Evolutionary conservation across 495 filamentous ascomycete species (phyloP).

Genomic region (Trichoderma asperelloides): DNA sequence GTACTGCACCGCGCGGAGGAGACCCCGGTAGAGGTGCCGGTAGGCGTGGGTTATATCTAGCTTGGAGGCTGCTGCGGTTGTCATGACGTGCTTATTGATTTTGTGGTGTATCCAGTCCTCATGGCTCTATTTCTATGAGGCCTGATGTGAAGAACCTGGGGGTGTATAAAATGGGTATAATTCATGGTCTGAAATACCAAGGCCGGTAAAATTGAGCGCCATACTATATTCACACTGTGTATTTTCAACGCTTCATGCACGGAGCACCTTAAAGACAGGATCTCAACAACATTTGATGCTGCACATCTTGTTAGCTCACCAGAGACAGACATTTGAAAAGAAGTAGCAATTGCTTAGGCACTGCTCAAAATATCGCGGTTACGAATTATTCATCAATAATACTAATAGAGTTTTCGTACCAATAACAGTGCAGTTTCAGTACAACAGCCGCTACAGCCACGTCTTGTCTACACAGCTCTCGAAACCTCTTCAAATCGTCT

Average conservation of each 20-base stretch:
- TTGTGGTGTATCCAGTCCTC: not conserved
- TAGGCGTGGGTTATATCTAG: conserved; percentile 62
- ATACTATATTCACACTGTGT: not conserved
- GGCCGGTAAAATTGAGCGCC: not conserved
- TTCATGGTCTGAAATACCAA: not conserved
- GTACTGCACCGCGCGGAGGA: conserved; percentile 71
- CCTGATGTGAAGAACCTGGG: not conserved
- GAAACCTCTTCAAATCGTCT: not conserved
- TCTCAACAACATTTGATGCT: not conserved
- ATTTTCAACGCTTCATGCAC: not conserved
- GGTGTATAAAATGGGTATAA: not conserved
- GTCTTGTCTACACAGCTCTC: not conserved
- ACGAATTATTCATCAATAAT: not conserved
- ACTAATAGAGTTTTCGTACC: not conserved
- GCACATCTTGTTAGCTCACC: not conserved
- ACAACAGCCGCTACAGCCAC: not conserved
- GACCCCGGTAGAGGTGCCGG: conserved; percentile 63
- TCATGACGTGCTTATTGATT: not conserved
- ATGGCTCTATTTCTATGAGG: not conserved
- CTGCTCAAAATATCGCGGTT: not conserved
- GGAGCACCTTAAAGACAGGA: not conserved
- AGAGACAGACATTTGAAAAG: not conserved
- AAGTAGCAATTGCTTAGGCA: not conserved
- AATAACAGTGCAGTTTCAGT: not conserved
- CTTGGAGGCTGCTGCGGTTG: conserved; percentile 9